Conservation (phyloP, 305 asterid species). For the Andrographis paniculata region DNA sequence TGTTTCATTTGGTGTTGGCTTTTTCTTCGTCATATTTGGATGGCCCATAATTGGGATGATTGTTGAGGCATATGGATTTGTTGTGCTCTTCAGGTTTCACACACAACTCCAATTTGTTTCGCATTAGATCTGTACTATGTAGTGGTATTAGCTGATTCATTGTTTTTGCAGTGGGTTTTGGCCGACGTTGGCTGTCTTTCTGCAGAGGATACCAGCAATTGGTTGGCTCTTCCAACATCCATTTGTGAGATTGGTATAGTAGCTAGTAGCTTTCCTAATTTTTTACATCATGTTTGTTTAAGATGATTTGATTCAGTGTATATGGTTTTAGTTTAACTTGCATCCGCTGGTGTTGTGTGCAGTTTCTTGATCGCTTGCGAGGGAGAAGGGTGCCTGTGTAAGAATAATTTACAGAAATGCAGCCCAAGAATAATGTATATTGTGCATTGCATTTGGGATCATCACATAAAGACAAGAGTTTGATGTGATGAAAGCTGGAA, state of each 20-base stretch:
- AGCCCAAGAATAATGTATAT: too few relatives aligned
- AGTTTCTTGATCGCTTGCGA: slow-evolving; percentile 72
- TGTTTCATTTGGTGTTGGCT: slow-evolving; percentile 44
- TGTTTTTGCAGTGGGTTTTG: slow-evolving; percentile 44
- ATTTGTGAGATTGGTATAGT: slow-evolving; percentile 7
- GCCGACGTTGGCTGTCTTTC: slow-evolving; percentile 42
- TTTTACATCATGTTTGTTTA: too few relatives aligned
- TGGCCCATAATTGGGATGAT: slow-evolving; percentile 65
- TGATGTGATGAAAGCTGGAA: too few relatives aligned
- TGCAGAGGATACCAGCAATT: slow-evolving; percentile 48
- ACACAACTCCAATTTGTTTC: not conserved
- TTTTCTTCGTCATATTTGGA: slow-evolving; percentile 48
- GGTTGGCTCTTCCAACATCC: slow-evolving; percentile 43
- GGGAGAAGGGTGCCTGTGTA: slow-evolving; percentile 82
- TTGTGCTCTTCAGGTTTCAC: slow-evolving; percentile 54
- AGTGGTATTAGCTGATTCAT: slow-evolving; percentile 13
- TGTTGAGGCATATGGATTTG: slow-evolving; percentile 51
- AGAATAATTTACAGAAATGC: slow-evolving; percentile 16
- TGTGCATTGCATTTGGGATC: too few relatives aligned
- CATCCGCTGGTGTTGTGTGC: slow-evolving; percentile 20
- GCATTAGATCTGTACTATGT: too few relatives aligned
- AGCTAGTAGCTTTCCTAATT: too few relatives aligned
- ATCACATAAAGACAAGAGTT: too few relatives aligned
- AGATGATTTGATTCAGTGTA: too few relatives aligned
- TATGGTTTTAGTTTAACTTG: too few relatives aligned